Conservation (phyloP, 192 early-diverging fungal species). For the Physocladia obscura region DNA sequence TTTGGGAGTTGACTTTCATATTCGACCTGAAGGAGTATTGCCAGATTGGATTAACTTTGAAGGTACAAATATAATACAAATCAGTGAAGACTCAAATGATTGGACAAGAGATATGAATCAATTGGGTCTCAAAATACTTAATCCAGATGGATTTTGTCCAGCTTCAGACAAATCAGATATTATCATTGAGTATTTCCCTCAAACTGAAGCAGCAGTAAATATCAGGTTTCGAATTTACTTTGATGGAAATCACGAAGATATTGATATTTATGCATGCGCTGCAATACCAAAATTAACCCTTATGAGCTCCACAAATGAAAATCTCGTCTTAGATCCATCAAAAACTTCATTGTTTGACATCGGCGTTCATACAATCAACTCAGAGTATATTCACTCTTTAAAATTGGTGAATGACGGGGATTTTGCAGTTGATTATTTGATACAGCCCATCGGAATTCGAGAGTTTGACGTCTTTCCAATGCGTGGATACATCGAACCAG, state of each 20-base stretch:
- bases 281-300: conserved; percentile 41
- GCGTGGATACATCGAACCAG: conserved; percentile 55
- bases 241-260: conserved; percentile 49
- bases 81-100: background rate
- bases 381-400: conserved; percentile 37
- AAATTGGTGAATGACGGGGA: conserved; percentile 55
- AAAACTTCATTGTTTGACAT: conserved; percentile 40
- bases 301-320: conserved; percentile 31
- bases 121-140: conserved; percentile 41
- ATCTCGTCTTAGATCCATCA: conserved; percentile 10
- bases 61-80: conserved; percentile 11
- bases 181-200: conserved; percentile 48
- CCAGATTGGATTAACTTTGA: conserved; percentile 48
- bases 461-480: conserved; percentile 58
- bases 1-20: conserved; percentile 50
- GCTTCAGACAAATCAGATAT: conserved; percentile 42
- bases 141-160: conserved; percentile 51
- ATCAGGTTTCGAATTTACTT: conserved; percentile 47
- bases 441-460: conserved; percentile 53
- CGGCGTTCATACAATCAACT: conserved; percentile 58
- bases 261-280: conserved; percentile 48
- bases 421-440: conserved; percentile 59
- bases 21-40: conserved; percentile 51
- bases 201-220: conserved; percentile 24
- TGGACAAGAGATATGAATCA: conserved; percentile 40